phyloP scores from a whole-genome alignment of 1,284 basidiomycete genomes.

The Neonothopanus nambi region DNA sequence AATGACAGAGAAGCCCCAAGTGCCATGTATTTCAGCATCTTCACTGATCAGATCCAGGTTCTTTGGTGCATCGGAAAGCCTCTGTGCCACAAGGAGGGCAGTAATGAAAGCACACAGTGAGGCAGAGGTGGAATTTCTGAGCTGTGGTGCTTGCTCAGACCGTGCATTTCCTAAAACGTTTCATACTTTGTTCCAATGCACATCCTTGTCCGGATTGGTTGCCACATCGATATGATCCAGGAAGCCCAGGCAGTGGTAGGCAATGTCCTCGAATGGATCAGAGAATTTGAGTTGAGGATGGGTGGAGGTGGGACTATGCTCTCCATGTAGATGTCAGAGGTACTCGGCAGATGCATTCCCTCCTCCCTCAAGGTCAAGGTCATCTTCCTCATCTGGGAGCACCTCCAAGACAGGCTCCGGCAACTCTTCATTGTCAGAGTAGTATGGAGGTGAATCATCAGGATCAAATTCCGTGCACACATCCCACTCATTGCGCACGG shows the following conservation, averaged over 20 bases:
- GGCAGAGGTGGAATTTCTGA: background rate
- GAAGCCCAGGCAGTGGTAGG: background rate
- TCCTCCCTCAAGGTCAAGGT: too few species aligned
- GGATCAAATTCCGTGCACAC: constrained; percentile 6
- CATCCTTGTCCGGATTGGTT: too few species aligned
- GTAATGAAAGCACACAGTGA: background rate
- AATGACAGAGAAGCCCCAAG: background rate
- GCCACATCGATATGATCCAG: too few species aligned
- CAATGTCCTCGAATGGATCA: background rate
- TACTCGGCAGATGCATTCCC: too few species aligned
- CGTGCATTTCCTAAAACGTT: background rate
- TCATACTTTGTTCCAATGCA: background rate
- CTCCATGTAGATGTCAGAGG: too few species aligned
- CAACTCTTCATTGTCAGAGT: too few species aligned
- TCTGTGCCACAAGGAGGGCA: background rate
- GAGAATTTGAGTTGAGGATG: background rate
- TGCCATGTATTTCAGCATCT: background rate
- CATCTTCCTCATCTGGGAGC: too few species aligned
- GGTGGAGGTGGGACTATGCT: too few species aligned
- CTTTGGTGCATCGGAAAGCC: background rate
- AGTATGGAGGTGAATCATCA: background rate
- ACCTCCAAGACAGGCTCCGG: too few species aligned
- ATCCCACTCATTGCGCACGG: constrained; percentile 13
- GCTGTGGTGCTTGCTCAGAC: background rate
- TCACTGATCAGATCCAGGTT: background rate